Evolutionary conservation across 2,329 filamentous ascomycete genomes (phyloP).

Genomic region (Rutstroemia sp.): DNA sequence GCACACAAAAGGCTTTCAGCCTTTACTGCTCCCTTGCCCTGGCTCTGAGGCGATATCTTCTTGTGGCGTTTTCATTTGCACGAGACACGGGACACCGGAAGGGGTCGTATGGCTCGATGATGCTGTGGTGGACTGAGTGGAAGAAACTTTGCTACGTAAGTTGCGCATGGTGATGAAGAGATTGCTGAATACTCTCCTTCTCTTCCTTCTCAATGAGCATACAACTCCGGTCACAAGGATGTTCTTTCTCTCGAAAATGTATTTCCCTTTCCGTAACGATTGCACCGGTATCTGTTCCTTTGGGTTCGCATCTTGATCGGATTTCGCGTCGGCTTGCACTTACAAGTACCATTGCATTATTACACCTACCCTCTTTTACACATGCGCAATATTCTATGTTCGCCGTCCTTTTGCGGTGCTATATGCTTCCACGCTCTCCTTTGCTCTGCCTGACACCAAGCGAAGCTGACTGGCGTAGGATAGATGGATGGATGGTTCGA

Average conservation of each 20-base stretch:
- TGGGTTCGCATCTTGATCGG: not conserved
- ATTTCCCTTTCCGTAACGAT: not conserved
- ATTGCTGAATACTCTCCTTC: not conserved
- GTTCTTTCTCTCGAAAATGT: not conserved
- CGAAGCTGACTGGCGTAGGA: too few species aligned
- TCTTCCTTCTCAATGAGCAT: too few species aligned
- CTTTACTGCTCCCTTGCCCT: not conserved
- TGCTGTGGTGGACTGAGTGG: too few species aligned
- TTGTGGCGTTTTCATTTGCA: not conserved
- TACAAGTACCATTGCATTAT: too few species aligned
- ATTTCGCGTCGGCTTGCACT: not conserved
- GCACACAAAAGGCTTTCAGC: not conserved
- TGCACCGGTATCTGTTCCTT: not conserved
- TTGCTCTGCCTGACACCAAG: too few species aligned
- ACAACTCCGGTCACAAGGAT: not conserved
- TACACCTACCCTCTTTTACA: too few species aligned
- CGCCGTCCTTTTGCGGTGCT: too few species aligned
- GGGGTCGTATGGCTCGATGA: not conserved
- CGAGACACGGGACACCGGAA: not conserved
- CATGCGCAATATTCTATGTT: too few species aligned
- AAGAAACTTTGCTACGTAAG: too few species aligned
- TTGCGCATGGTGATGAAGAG: not conserved
- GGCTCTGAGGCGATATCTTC: not conserved
- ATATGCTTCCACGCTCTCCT: too few species aligned
- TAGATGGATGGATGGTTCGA: slow-evolving; percentile 2